Conservation (phyloP, 139 green algal genomes). For the Tetradesmus lagerheimii region DNA sequence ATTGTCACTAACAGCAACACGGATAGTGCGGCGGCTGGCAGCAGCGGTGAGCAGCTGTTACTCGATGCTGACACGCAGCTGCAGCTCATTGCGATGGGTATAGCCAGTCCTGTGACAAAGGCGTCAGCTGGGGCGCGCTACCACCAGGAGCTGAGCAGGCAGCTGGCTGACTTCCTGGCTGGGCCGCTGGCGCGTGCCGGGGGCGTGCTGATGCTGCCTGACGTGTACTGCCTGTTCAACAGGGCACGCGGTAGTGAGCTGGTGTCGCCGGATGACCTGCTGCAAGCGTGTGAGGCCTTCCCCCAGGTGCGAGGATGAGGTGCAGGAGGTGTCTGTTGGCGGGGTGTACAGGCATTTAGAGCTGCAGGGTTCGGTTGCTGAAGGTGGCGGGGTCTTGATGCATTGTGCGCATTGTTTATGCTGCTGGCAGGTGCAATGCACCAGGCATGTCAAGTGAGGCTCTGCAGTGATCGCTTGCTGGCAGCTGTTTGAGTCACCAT, state of each 20-base stretch:
- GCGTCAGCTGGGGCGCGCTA: constrained; percentile 84
- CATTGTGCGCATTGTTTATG: too few species aligned
- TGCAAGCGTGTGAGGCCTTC: constrained; percentile 73
- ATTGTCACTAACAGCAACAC: background rate
- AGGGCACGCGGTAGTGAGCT: constrained; percentile 92
- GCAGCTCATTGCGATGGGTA: constrained; percentile 90
- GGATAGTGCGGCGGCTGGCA: background rate
- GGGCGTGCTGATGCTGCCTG: constrained; percentile 91
- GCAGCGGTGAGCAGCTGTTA: constrained; percentile 52
- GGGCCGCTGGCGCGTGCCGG: constrained; percentile 68
- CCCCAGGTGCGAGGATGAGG: constrained; percentile 38
- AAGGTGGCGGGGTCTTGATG: too few species aligned
- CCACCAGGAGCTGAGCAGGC: constrained; percentile 85
- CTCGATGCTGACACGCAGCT: constrained; percentile 80
- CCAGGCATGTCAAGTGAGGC: too few species aligned
- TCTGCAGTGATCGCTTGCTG: background rate
- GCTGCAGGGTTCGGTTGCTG: too few species aligned
- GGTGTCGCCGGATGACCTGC: constrained; percentile 95
- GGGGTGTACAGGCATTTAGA: too few species aligned
- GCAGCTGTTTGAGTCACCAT: too few species aligned
- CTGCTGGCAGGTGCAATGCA: too few species aligned
- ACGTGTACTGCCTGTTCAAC: constrained; percentile 98
- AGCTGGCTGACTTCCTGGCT: constrained; percentile 91
- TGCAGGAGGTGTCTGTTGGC: too few species aligned
- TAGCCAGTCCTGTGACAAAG: constrained; percentile 90